These are phyloP conservation scores for Cystoisospora suis DNA, from an alignment of 169 alveolate genomes.

Conservation along the genomic window DNA sequence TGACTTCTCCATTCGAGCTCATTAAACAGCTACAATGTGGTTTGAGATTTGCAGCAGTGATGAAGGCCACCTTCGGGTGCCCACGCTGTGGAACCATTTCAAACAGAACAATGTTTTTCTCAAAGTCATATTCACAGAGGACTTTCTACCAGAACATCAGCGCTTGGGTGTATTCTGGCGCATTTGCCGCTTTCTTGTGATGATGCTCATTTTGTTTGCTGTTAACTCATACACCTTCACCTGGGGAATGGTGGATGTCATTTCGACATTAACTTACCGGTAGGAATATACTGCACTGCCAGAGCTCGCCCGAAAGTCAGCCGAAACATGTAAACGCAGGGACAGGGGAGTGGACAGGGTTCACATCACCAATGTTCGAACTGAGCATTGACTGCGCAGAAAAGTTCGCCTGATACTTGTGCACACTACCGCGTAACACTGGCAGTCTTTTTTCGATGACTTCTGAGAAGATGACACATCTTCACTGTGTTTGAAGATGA, in stretches of 20 bases:
- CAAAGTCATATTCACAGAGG: slow-evolving; percentile 56
- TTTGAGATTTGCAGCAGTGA: slow-evolving; percentile 24
- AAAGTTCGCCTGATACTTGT: no score
- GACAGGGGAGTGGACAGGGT: no score
- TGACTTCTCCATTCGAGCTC: no score
- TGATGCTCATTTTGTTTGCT: slow-evolving; percentile 58
- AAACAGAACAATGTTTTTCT: slow-evolving; percentile 72
- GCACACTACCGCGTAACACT: no score
- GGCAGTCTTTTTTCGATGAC: no score
- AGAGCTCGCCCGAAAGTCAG: no score
- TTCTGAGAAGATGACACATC: no score
- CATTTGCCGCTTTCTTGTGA: slow-evolving; percentile 67
- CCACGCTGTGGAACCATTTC: slow-evolving; percentile 69
- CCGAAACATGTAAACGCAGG: no score
- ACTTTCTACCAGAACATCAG: slow-evolving; percentile 71
- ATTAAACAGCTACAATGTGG: neutral
- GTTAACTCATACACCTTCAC: slow-evolving; percentile 42
- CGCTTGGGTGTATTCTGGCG: slow-evolving; percentile 53
- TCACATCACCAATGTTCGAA: no score
- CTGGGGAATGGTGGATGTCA: slow-evolving; percentile 19
- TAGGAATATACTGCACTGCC: no score
- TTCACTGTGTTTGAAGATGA: no score
- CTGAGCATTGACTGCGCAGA: no score
- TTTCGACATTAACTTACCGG: neutral
- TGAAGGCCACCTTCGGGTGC: slow-evolving; percentile 67